Conservation (phyloP, 495 filamentous ascomycete genomes). For the Chaetomium fimeti region DNA sequence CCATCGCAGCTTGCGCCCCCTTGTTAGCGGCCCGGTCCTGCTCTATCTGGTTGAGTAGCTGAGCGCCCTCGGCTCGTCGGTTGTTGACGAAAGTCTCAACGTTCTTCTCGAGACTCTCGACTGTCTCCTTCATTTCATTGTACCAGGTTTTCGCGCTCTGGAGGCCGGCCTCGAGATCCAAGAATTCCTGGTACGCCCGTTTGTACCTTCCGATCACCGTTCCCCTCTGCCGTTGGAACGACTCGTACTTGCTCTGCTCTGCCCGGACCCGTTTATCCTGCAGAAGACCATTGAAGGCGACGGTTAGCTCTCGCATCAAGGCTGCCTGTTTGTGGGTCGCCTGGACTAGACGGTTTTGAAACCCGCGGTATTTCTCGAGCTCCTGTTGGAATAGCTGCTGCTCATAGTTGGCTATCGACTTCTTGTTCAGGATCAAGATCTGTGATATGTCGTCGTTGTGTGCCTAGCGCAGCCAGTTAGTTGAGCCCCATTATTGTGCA, state of each 20-base stretch:
- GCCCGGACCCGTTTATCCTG: conserved; percentile 92
- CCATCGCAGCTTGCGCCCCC: conserved; percentile 73
- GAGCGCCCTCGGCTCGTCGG: conserved; percentile 83
- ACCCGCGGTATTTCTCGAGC: conserved; percentile 91
- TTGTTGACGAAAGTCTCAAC: conserved; percentile 97
- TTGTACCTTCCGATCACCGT: conserved; percentile 84
- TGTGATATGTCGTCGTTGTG: conserved; percentile 97
- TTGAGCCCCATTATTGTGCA: background rate
- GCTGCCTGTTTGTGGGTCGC: conserved; percentile 91
- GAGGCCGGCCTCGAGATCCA: conserved; percentile 83
- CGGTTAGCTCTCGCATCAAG: conserved; percentile 91
- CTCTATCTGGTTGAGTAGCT: conserved; percentile 85
- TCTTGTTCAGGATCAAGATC: conserved; percentile 95
- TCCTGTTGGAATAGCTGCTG: conserved; percentile 87
- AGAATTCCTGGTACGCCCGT: conserved; percentile 86
- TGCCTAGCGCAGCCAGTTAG: conserved; percentile 57
- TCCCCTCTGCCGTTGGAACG: conserved; percentile 76
- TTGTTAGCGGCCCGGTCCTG: conserved; percentile 65
- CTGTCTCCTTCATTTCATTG: conserved; percentile 90
- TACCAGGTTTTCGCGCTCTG: conserved; percentile 89
- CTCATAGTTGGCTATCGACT: conserved; percentile 85
- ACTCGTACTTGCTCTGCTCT: conserved; percentile 92
- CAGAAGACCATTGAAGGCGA: conserved; percentile 79
- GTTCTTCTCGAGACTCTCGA: conserved; percentile 92
- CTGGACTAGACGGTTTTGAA: conserved; percentile 86